phyloP scores from a whole-genome alignment of 1,284 basidiomycete species.

The Hemileia vastatrix region DNA sequence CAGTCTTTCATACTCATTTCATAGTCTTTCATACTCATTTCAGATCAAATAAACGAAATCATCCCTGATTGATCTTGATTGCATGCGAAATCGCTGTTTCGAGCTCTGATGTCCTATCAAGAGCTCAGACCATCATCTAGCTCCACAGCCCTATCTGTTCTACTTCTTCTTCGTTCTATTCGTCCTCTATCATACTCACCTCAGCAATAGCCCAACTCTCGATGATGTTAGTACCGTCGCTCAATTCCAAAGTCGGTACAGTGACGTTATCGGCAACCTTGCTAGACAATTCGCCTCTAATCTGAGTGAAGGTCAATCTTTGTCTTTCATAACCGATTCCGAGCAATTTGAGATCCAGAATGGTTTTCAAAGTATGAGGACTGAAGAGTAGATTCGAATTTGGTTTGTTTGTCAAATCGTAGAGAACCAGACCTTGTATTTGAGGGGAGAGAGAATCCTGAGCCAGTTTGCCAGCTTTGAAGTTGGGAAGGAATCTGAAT shows the following conservation, averaged over 20 bases:
- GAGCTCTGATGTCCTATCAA: too few species aligned
- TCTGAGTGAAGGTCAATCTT: conserved; percentile 32
- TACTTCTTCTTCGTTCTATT: neutral
- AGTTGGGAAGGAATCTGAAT: too few species aligned
- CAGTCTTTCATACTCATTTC: too few species aligned
- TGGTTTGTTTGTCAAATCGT: conserved; percentile 31
- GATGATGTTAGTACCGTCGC: conserved; percentile 31
- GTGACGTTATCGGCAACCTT: conserved; percentile 32
- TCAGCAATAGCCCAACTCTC: conserved; percentile 35
- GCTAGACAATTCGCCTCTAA: conserved; percentile 30
- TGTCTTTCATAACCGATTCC: conserved; percentile 34
- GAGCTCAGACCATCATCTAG: neutral
- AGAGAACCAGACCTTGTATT: conserved; percentile 35
- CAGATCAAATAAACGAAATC: too few species aligned
- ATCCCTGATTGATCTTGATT: too few species aligned
- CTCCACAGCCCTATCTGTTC: neutral
- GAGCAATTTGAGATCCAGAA: conserved; percentile 34
- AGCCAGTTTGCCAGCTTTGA: too few species aligned
- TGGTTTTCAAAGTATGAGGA: conserved; percentile 32
- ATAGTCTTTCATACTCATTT: too few species aligned
- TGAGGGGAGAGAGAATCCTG: too few species aligned
- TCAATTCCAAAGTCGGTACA: conserved; percentile 32
- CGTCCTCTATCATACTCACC: neutral
- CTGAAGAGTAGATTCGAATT: conserved; percentile 26
- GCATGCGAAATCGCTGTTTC: too few species aligned